phyloP scores from a whole-genome alignment of 1,139 yeast genomes.

The Diutina sp. region DNA sequence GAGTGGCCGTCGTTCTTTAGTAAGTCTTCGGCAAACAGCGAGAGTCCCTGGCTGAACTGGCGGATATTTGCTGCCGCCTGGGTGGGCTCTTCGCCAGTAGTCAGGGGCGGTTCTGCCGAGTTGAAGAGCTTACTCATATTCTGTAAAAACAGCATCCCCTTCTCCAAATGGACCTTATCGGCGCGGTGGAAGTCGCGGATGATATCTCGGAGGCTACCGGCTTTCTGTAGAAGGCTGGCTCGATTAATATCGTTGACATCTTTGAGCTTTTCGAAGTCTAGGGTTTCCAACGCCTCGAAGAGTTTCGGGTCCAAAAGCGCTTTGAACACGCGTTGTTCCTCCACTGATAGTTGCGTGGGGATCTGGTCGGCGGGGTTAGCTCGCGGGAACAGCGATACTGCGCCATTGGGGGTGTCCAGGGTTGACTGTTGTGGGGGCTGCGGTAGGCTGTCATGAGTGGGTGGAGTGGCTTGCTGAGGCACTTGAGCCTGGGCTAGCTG shows the following conservation, averaged over 20 bases:
- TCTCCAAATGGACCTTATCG: slow-evolving; percentile 16
- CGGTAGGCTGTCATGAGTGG: neutral
- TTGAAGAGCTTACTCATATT: slow-evolving; percentile 11
- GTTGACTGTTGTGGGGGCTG: neutral
- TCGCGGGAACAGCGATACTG: neutral
- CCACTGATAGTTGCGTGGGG: neutral
- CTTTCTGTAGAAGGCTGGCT: slow-evolving; percentile 15
- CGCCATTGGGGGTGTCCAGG: neutral
- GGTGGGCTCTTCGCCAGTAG: neutral
- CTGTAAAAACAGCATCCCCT: slow-evolving; percentile 16
- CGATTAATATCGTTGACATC: slow-evolving; percentile 10
- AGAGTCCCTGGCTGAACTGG: neutral
- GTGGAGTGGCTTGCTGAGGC: neutral
- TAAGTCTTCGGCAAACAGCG: slow-evolving; percentile 67
- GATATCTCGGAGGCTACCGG: slow-evolving; percentile 18
- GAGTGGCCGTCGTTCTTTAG: slow-evolving; percentile 62
- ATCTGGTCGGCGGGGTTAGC: slow-evolving; percentile 1
- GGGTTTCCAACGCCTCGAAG: slow-evolving; percentile 16
- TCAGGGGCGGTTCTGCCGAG: neutral
- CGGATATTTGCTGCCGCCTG: neutral
- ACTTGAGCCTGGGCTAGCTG: neutral
- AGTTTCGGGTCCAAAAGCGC: slow-evolving; percentile 19
- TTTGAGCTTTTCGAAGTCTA: slow-evolving; percentile 17
- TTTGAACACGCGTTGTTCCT: slow-evolving; percentile 10
- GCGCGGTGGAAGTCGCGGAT: slow-evolving; percentile 17